Evolutionary conservation across 345 rosid genomes (phyloP), one percentile per base, ranked within the genome.

Genomic region (Dipteronia dyeriana): DNA sequence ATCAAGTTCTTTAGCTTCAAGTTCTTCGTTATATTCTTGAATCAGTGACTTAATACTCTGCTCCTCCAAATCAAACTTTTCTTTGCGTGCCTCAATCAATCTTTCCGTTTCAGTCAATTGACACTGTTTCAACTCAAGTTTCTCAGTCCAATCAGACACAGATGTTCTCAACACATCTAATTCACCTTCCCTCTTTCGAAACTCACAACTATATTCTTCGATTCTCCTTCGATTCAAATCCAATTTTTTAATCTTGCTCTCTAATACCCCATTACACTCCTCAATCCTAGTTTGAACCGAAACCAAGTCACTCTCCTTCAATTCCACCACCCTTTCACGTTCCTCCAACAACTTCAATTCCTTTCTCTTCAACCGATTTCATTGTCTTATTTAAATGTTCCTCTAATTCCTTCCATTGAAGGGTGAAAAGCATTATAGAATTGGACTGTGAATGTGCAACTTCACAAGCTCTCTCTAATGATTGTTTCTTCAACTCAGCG

Each of bases 391-490:
- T 25, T 13, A 79, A 73, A 25, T 79, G 81, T 17, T 65, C 71
- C 69, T 81, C 81, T 22, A 83, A 53, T 20, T 85, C 90, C 38
- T 78, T 77, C 88, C 86, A 81, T 12, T 66, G 69, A 9, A 83
- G 71, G 17, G 83, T 51, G 23, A 87, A 68, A 14, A 59, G 17
- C 7, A 85, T 63, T 29, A 87, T 7, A 0, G 83, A 78, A 74
- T 79, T 79, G 0, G 84, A 73, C 60, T 78, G 78, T n/a, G 76
- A 69, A 19, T 72, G 57, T 31, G 75, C 72, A 22, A 80, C 67
- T 63, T 85, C 84, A 45, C 67, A 45, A 12, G 70, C 20, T 45
- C 43, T 71, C 20, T 62, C 43, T 13, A 87, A 51, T 31, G 59
- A 66, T 16, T 78, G 73, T 62, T 41, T 76, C 74, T 77, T 80